Evolutionary conservation across 352 stramenopile species (phyloP), one percentile per base, ranked within the genome.

Genomic region (Globisporangium viniferum): DNA sequence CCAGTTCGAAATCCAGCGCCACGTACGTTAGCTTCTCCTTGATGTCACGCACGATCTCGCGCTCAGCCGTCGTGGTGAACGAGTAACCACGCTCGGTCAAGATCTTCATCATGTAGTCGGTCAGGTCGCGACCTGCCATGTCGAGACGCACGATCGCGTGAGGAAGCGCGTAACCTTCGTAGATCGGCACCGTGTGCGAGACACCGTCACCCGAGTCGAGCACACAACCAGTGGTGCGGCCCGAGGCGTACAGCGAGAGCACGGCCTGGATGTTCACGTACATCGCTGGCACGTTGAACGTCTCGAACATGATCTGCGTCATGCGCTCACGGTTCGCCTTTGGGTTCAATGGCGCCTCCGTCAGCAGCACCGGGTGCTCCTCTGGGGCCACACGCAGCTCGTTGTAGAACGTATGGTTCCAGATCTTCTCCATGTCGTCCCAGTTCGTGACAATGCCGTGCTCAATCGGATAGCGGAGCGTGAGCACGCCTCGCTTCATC

Each of bases 351-450:
- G 97, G 96, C 31, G 96, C 87, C 82, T 98, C 94, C 15, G 93
- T 98, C 15, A 98, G 77, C 58, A 98, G 81, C 63, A 99, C 97
- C 15, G 97, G 96, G 79, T 99, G 97, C 71, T 98, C 97, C 73
- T 99, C 97, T 3, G 97, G 97, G 31, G 91, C 92, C 8, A 98
- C 90, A 62, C 92, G 88, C 62, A 98, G 79, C 77, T 98, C 93
- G 81, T 99, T 99, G 93, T 99, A 99, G 84, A 99, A 99, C 69
- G 97, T 99, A 92, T 99, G 97, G 80, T 99, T 90, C 98, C 98
- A 99, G 70, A 99, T 99, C 90, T 99, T 99, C 81, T 99, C 97
- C 97, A 99, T 99, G 81, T 99, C 96, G 80, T 99, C 97, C 98
- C 98, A 99, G 86, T 99, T 99, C 68, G 95, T 99, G 36, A 99